Evolutionary conservation across 2,329 filamentous ascomycete genomes (phyloP).

Genomic region (Sporothrix inflata): DNA sequence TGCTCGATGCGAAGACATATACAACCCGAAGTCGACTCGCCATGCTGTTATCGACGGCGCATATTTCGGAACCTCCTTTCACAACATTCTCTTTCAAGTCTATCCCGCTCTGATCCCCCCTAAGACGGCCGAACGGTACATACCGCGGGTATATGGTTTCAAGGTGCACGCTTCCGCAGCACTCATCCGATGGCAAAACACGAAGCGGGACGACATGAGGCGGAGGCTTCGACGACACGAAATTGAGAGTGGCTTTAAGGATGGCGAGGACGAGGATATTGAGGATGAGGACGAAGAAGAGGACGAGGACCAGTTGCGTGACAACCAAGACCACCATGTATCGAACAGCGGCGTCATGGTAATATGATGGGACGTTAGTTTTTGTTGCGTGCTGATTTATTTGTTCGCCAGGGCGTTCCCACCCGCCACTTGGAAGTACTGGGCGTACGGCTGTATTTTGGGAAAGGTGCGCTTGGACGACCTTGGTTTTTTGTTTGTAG

Average conservation of each 20-base stretch:
- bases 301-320: constrained; percentile 44
- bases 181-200: constrained; percentile 87
- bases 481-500: background rate
- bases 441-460: constrained; percentile 7
- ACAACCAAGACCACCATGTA: constrained; percentile 14
- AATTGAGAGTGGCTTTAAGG: constrained; percentile 79
- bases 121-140: constrained; percentile 84
- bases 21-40: constrained; percentile 96
- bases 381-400: background rate
- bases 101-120: constrained; percentile 86
- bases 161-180: constrained; percentile 89
- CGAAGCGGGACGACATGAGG: constrained; percentile 79
- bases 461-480: too few species aligned
- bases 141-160: constrained; percentile 90
- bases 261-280: constrained; percentile 62
- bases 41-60: constrained; percentile 95
- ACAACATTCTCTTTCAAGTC: constrained; percentile 99
- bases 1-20: constrained; percentile 94
- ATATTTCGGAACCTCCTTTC: constrained; percentile 97
- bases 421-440: background rate
- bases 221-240: constrained; percentile 70
- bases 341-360: background rate
- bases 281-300: constrained; percentile 62
- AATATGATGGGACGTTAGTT: background rate
- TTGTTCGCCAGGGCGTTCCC: background rate